Base-by-base conservation (phyloP, 208 protist species). In the Acanthamoeba lenticulata region DNA sequence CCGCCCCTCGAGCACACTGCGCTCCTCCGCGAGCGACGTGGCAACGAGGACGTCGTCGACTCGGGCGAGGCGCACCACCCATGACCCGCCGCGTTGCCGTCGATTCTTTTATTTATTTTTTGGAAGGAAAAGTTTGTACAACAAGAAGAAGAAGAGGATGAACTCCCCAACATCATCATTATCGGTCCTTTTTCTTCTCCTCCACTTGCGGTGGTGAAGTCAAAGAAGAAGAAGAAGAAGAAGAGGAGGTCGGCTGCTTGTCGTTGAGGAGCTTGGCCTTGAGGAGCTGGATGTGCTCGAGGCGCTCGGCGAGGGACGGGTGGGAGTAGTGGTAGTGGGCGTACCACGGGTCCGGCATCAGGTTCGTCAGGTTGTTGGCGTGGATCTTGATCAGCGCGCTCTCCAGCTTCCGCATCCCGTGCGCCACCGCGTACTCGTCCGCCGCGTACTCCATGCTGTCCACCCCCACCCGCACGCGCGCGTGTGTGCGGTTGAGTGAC, bases 241-340 rank as follows among this genome's bases (percentile, higher is more conserved):
- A 67, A 29, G 55, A 21, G 5, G 55, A 21, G 21, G 55, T 15
- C 11, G 0, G 55, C 1, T 13, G 57, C 57, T 67, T n/a, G n/a
- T n/a, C n/a, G n/a, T n/a, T n/a, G n/a, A n/a, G n/a, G n/a, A n/a
- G n/a, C n/a, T n/a, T n/a, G n/a, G n/a, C n/a, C 57, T 67, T 67
- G 57, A 67, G 57, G 57, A 17, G 67, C 62, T 93, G 40, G 65
- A 88, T 93, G 89, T 38, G 42, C n/a, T 40, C 49, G 34, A 93
- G 62, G n/a, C 90, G 90, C 34, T 93, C 90, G 44, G n/a, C 32
- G 65, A 96, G 57, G 0, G 94, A 94, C 42, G 95, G 95, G 94
- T 96, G 95, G 6, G 95, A 94, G 69, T 95, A 96, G 77, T 96
- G 95, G 62, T 96, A 96, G 27, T 93, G 29, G 32, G 95, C 95